Percentiles rank a stretch among this genome's conserved stretches.
Evolutionary conservation across 2,329 filamentous ascomycete species (phyloP).

Genomic region (Nemania sp.): DNA sequence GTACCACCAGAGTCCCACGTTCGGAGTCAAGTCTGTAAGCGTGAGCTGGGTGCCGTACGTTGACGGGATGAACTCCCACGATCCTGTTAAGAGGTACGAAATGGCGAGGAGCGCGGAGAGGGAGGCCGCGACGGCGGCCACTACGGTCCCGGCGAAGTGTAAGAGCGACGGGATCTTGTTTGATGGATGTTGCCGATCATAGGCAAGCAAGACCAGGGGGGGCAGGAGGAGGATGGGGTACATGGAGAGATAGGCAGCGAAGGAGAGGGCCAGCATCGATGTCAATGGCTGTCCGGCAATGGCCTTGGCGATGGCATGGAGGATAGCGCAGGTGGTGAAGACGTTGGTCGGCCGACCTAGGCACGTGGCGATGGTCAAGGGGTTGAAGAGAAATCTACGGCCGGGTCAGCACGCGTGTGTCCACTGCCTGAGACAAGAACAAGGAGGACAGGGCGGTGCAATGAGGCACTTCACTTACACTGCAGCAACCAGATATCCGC

Average conservation of each 20-base stretch:
- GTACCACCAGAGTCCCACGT: constrained; percentile 98
- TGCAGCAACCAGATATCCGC: constrained; percentile 75
- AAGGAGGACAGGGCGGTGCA: neutral
- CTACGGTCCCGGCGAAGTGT: constrained; percentile 60
- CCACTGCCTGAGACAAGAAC: no score
- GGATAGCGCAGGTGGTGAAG: constrained; percentile 86
- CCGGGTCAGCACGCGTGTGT: constrained; percentile 15
- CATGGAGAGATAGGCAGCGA: constrained; percentile 89
- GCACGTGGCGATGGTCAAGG: constrained; percentile 89
- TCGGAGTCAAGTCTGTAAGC: constrained; percentile 89
- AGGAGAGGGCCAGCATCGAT: constrained; percentile 81
- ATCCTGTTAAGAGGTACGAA: constrained; percentile 76
- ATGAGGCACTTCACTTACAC: constrained; percentile 60
- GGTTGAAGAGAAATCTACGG: constrained; percentile 85
- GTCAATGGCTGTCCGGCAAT: constrained; percentile 73
- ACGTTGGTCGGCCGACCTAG: constrained; percentile 86
- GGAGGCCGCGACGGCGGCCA: constrained; percentile 57
- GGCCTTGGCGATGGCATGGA: constrained; percentile 82
- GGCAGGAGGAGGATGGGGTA: constrained; percentile 88
- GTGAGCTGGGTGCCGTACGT: constrained; percentile 94
- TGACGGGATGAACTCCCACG: constrained; percentile 84
- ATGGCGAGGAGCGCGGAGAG: constrained; percentile 68
- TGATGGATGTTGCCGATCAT: constrained; percentile 61
- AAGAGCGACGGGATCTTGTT: constrained; percentile 43
- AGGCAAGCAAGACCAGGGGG: constrained; percentile 79